Conservation (phyloP, 106 monocot genomes). For the Apostasia ramifera region DNA sequence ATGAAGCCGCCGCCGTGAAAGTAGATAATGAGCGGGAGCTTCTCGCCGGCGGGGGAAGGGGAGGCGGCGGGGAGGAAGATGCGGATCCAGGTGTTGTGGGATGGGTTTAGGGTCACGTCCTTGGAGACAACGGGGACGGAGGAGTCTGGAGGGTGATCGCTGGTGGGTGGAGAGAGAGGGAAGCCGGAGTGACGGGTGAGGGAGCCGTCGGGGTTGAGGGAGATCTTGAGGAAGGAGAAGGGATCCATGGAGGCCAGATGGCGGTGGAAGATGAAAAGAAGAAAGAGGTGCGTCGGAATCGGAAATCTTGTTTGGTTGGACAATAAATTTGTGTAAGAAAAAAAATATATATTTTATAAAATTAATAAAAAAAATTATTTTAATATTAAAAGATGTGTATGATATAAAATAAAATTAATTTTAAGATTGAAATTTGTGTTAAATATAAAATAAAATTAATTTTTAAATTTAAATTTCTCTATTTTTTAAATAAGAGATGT, state of each 20-base stretch:
- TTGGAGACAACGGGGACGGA: conserved; percentile 7
- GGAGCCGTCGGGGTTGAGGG: conserved; percentile 36
- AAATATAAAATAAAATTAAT: too few relatives aligned
- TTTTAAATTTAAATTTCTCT: too few relatives aligned
- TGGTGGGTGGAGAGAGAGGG: not conserved
- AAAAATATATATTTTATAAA: too few relatives aligned
- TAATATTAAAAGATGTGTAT: too few relatives aligned
- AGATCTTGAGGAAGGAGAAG: conserved; percentile 27
- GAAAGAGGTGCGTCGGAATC: not conserved
- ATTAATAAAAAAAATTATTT: too few relatives aligned
- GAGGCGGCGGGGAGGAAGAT: conserved; percentile 20
- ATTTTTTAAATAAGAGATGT: too few relatives aligned
- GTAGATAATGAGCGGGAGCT: conserved; percentile 22
- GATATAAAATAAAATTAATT: too few relatives aligned
- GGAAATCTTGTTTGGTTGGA: too few relatives aligned
- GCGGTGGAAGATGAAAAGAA: not conserved
- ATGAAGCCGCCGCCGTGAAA: conserved; percentile 42
- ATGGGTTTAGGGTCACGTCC: conserved; percentile 17
- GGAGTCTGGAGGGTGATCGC: not conserved
- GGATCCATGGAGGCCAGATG: conserved; percentile 2
- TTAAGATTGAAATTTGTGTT: too few relatives aligned
- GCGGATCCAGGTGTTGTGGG: conserved; percentile 22
- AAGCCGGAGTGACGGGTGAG: conserved; percentile 5
- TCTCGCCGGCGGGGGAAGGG: not conserved
- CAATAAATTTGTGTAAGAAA: too few relatives aligned